Percentiles rank a stretch among this genome's conserved stretches.
phyloP scores from a whole-genome alignment of 2,329 filamentous ascomycete genomes.

The Ophiocordyceps polyrhachis-furcata region DNA sequence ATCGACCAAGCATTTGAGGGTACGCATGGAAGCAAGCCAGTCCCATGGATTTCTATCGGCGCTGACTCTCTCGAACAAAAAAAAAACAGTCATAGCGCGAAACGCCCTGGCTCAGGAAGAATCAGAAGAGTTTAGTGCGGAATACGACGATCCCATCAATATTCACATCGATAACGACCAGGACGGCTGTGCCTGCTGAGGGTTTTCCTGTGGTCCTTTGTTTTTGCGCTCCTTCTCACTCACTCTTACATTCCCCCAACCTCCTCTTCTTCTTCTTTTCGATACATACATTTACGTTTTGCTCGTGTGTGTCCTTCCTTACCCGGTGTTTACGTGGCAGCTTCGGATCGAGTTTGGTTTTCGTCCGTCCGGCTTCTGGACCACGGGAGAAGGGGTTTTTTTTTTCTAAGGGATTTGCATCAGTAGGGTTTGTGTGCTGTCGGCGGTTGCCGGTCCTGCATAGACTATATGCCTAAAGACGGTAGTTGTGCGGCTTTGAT shows the following conservation, averaged over 20 bases:
- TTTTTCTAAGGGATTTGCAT: background rate
- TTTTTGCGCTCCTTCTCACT: background rate
- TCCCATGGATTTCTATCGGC: background rate
- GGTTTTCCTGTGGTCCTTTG: background rate
- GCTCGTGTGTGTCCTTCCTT: background rate
- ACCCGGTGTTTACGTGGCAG: background rate
- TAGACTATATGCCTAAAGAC: background rate
- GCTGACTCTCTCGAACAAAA: background rate
- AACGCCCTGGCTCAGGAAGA: slow-evolving; percentile 94
- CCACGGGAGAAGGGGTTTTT: background rate
- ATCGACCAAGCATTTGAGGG: slow-evolving; percentile 68
- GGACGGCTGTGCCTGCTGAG: slow-evolving; percentile 81
- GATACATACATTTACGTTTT: background rate
- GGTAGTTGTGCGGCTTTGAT: background rate
- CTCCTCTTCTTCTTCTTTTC: background rate
- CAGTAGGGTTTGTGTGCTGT: background rate
- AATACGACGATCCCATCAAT: slow-evolving; percentile 96
- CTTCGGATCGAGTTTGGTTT: slow-evolving; percentile 1
- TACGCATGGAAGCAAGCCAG: slow-evolving; percentile 13
- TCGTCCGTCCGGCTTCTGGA: slow-evolving; percentile 1
- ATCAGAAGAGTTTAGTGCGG: slow-evolving; percentile 90
- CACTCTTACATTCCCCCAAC: background rate
- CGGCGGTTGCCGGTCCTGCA: background rate
- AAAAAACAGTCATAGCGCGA: slow-evolving; percentile 70
- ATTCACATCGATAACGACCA: slow-evolving; percentile 91